Evolutionary conservation across 164 flowering plant genomes (phyloP).

Genomic region (Saururus chinensis): DNA sequence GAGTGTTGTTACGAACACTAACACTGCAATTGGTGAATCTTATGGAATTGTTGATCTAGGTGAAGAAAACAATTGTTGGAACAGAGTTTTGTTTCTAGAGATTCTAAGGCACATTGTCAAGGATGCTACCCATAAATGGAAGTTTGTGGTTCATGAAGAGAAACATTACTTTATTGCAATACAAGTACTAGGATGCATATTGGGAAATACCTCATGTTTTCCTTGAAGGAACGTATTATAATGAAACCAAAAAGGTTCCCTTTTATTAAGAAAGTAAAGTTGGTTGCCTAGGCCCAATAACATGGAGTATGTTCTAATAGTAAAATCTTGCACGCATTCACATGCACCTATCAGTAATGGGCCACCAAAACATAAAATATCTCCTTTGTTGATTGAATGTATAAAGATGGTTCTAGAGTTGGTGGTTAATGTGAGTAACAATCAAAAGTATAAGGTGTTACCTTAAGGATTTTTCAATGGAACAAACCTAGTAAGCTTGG

Average conservation of each 20-base stretch:
- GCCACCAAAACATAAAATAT: constrained; percentile 5
- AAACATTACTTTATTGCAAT: constrained; percentile 87
- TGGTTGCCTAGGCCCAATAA: neutral
- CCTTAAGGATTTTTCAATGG: too few species aligned
- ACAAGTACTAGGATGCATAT: constrained; percentile 78
- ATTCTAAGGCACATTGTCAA: constrained; percentile 37
- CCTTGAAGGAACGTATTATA: constrained; percentile 20
- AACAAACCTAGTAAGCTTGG: too few species aligned
- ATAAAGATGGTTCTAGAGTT: constrained; percentile 14
- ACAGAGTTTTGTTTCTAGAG: constrained; percentile 22
- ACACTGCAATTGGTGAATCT: constrained; percentile 10
- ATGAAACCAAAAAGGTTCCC: constrained; percentile 11
- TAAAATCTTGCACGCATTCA: constrained; percentile 8
- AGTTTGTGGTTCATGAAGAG: constrained; percentile 79
- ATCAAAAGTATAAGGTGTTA: too few species aligned
- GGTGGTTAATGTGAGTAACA: constrained; percentile 7
- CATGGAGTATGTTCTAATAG: constrained; percentile 7
- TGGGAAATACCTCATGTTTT: constrained; percentile 74
- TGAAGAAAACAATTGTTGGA: constrained; percentile 11
- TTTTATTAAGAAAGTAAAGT: too few species aligned
- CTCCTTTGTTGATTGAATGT: constrained; percentile 4
- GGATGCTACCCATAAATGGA: constrained; percentile 50
- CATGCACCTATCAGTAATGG: constrained; percentile 7
- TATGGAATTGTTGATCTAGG: constrained; percentile 8
- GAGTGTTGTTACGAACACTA: constrained; percentile 14